A percentile compares a stretch with the other conserved stretches of the same genome.
Evolutionary conservation across 2,329 filamentous ascomycete genomes (phyloP).

Genomic region (Cadophora malorum): DNA sequence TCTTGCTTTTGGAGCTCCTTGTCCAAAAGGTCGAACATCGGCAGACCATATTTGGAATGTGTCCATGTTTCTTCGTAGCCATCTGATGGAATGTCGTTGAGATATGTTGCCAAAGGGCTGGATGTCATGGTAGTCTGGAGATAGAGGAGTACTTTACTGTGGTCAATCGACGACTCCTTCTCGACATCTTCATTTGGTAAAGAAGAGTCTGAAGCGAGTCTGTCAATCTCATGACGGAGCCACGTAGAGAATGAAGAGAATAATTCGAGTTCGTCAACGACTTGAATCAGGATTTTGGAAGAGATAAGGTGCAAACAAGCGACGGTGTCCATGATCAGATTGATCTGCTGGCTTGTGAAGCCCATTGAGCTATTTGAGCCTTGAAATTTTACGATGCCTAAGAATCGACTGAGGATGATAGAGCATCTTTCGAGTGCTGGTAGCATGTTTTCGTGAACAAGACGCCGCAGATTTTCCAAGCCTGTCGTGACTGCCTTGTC

Average conservation of each 20-base stretch:
- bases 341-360: slow-evolving; percentile 68
- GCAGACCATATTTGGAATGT: slow-evolving; percentile 52
- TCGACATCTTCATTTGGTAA: slow-evolving; percentile 73
- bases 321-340: slow-evolving; percentile 71
- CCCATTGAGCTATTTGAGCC: slow-evolving; percentile 70
- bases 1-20: slow-evolving; percentile 43
- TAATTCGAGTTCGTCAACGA: slow-evolving; percentile 78
- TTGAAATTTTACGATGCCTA: slow-evolving; percentile 83
- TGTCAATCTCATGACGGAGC: slow-evolving; percentile 84
- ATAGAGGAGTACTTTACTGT: slow-evolving; percentile 75
- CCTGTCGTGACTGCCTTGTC: slow-evolving; percentile 84
- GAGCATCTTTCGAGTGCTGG: slow-evolving; percentile 84
- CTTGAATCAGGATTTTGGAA: slow-evolving; percentile 73
- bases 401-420: slow-evolving; percentile 81
- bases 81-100: slow-evolving; percentile 57
- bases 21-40: slow-evolving; percentile 55
- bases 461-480: slow-evolving; percentile 75
- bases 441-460: slow-evolving; percentile 87
- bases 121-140: slow-evolving; percentile 72
- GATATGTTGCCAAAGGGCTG: slow-evolving; percentile 69
- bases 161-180: slow-evolving; percentile 78
- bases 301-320: slow-evolving; percentile 77
- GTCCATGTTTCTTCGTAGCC: slow-evolving; percentile 57
- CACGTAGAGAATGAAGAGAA: slow-evolving; percentile 83
- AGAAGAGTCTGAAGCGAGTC: slow-evolving; percentile 68